Conservation (phyloP, 345 rosid species). For the Acer yangbiense region DNA sequence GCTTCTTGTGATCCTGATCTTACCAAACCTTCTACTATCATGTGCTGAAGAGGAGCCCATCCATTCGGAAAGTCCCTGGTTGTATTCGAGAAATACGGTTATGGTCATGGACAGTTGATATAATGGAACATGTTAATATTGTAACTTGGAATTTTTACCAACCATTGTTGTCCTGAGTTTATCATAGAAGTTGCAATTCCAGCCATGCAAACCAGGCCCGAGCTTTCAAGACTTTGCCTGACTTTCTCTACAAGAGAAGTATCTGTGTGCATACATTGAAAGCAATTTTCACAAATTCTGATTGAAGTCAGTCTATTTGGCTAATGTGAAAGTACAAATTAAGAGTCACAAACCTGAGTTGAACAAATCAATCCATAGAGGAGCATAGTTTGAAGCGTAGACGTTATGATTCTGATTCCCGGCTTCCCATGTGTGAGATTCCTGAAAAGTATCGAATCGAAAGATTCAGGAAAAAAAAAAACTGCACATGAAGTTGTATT, state of each 20-base stretch:
- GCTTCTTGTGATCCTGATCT: constrained; percentile 58
- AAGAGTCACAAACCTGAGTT: constrained; percentile 57
- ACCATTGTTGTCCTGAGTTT: constrained; percentile 84
- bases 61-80: constrained; percentile 94
- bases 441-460: constrained; percentile 34
- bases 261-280: constrained; percentile 42
- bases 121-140: neutral
- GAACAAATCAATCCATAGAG: constrained; percentile 76
- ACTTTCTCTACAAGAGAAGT: constrained; percentile 57
- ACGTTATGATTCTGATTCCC: constrained; percentile 60
- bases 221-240: constrained; percentile 47
- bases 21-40: constrained; percentile 76
- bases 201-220: constrained; percentile 64
- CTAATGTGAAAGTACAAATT: neutral
- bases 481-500: neutral
- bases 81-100: neutral
- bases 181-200: constrained; percentile 80
- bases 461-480: neutral
- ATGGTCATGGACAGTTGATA: neutral
- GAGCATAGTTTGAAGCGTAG: constrained; percentile 82
- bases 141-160: constrained; percentile 7
- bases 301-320: neutral
- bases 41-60: constrained; percentile 89
- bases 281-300: neutral
- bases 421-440: constrained; percentile 56